These are phyloP conservation scores for Rosa persica DNA, from an alignment of 306 rosid species.

Conservation along the genomic window DNA sequence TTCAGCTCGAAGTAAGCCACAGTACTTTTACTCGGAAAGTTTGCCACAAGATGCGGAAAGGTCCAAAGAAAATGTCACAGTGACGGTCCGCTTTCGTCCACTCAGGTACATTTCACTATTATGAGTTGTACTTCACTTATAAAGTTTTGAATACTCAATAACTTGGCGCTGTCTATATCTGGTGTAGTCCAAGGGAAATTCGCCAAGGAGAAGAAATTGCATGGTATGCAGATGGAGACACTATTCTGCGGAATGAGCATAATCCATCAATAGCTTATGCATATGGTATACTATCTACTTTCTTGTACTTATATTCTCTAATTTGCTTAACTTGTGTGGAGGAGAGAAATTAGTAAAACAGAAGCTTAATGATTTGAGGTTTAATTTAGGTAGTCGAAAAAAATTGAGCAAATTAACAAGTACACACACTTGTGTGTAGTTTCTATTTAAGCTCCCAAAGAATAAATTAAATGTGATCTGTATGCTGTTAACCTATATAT, in stretches of 20 bases:
- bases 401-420: not conserved
- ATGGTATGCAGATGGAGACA: slow-evolving; percentile 99
- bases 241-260: slow-evolving; percentile 84
- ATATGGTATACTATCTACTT: slow-evolving; percentile 58
- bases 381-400: not conserved
- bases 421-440: not conserved
- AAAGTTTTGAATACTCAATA: slow-evolving; percentile 15
- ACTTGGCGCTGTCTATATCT: slow-evolving; percentile 19
- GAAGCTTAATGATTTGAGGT: slow-evolving; percentile 23
- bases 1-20: slow-evolving; percentile 87
- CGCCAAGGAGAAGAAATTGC: slow-evolving; percentile 98
- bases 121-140: not conserved
- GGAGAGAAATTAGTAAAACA: not conserved
- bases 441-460: not conserved
- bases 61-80: slow-evolving; percentile 89
- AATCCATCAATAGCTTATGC: slow-evolving; percentile 94
- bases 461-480: not conserved
- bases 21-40: slow-evolving; percentile 53
- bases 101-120: slow-evolving; percentile 52
- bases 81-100: slow-evolving; percentile 96
- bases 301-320: not conserved
- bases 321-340: not conserved
- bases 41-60: slow-evolving; percentile 45
- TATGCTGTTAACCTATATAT: not conserved
- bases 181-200: slow-evolving; percentile 79